phyloP scores from a whole-genome alignment of 2,329 filamentous ascomycete species.

The Ceratocystiopsis brevicomis region DNA sequence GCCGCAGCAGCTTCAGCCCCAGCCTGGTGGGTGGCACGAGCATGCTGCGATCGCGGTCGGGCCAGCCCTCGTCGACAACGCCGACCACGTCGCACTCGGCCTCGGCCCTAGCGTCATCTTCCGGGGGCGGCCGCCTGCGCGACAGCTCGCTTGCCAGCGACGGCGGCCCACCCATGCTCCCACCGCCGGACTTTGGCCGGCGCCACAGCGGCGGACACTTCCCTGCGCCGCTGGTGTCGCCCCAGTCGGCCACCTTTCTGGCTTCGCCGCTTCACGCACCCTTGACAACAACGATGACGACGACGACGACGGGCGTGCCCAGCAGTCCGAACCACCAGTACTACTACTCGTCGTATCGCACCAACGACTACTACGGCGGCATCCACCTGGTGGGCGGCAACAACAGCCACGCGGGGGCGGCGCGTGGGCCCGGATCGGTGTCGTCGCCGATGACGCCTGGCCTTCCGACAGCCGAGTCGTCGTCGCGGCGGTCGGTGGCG shows the following conservation, averaged over 20 bases:
- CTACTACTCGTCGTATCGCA: slow-evolving; percentile 23
- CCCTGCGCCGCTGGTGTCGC: no score
- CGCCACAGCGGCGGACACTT: slow-evolving; percentile 34
- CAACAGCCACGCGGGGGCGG: slow-evolving; percentile 28
- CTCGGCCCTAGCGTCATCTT: slow-evolving; percentile 20
- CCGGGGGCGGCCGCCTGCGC: slow-evolving; percentile 26
- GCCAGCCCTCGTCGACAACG: slow-evolving; percentile 14
- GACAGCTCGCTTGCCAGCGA: slow-evolving; percentile 45
- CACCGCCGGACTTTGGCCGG: slow-evolving; percentile 45
- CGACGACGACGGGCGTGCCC: slow-evolving; percentile 12
- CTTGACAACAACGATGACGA: slow-evolving; percentile 1
- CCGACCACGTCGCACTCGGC: slow-evolving; percentile 6
- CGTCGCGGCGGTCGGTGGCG: slow-evolving; percentile 27
- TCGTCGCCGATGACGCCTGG: slow-evolving; percentile 23
- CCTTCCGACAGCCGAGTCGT: slow-evolving; percentile 12
- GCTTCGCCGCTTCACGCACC: no score
- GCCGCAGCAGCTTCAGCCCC: slow-evolving; percentile 1
- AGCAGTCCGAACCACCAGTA: slow-evolving; percentile 28
- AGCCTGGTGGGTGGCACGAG: background rate
- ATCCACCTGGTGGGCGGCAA: slow-evolving; percentile 12
- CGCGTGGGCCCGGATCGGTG: no score
- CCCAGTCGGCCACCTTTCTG: no score
- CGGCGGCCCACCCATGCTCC: slow-evolving; percentile 35
- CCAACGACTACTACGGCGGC: slow-evolving; percentile 18
- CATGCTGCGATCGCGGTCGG: slow-evolving; percentile 26